Evolutionary conservation across 352 stramenopile genomes (phyloP).

Genomic region (Pythium folliculosum): DNA sequence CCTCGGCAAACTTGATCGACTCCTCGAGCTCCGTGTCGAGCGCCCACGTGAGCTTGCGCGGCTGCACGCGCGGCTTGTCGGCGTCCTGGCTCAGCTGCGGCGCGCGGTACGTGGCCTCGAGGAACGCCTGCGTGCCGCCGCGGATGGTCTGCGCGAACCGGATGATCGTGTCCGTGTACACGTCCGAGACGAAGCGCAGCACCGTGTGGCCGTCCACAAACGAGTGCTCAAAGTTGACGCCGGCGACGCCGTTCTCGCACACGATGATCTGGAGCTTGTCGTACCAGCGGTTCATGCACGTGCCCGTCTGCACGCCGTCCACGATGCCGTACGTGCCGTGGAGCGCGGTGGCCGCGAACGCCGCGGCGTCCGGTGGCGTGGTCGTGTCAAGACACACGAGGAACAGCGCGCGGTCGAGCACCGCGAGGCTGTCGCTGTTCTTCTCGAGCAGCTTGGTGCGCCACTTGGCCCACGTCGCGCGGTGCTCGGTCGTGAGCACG

Average conservation of each 20-base stretch:
- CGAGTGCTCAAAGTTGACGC: constrained; percentile 98
- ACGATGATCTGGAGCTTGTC: constrained; percentile 97
- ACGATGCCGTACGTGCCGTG: constrained; percentile 92
- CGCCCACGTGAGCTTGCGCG: constrained; percentile 92
- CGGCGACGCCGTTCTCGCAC: constrained; percentile 92
- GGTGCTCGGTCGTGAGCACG: constrained; percentile 91
- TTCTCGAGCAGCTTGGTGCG: constrained; percentile 75
- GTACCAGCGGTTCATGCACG: constrained; percentile 97
- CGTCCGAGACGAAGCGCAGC: constrained; percentile 85
- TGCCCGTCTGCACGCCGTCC: constrained; percentile 76
- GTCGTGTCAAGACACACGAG: constrained; percentile 95
- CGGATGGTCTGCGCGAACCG: constrained; percentile 94
- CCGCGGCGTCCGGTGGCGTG: constrained; percentile 68
- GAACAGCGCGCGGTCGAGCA: constrained; percentile 94
- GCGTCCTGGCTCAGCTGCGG: constrained; percentile 51
- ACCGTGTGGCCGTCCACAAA: constrained; percentile 98
- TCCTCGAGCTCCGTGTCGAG: constrained; percentile 80
- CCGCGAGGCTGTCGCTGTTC: constrained; percentile 81
- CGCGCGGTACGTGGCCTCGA: constrained; percentile 74
- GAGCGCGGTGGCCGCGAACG: constrained; percentile 84
- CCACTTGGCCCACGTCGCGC: constrained; percentile 89
- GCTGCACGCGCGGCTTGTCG: constrained; percentile 57
- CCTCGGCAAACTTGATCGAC: constrained; percentile 93
- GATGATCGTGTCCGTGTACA: constrained; percentile 92
- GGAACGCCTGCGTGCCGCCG: constrained; percentile 70